Base-by-base conservation (phyloP, 1,284 basidiomycete genomes). In the Chalciporus sp. region DNA sequence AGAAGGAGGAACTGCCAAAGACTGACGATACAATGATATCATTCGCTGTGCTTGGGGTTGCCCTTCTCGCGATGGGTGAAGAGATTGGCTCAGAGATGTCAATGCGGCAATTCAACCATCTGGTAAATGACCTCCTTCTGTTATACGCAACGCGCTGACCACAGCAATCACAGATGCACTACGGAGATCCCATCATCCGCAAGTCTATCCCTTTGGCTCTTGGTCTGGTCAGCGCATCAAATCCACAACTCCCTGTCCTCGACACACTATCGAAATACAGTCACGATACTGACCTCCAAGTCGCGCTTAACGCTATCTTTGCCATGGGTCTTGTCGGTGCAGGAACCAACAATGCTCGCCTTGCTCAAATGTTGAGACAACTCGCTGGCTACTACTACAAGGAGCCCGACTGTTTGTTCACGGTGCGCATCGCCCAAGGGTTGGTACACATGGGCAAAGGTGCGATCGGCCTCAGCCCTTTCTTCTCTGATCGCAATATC, bases 201-300 rank as follows among this genome's bases (percentile, higher is more conserved):
- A 92, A 92, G 78, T 81, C 91, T 1, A 91, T 99, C n/a, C 97
- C 97, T 16, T 85, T 99, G 7, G 97, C 96, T 7, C 86, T 99
- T 45, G 96, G 94, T 57, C 85, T 99, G 50, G 85, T 98, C 68
- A 94, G 90, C 70, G 88, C 94, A 16, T 99, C 97, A 51, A 98
- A 99, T 74, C 97, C 97, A 16, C 91, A 94, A 73, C 82, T 98
- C n/a, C 81, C 91, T 28, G 91, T 99, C 59, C 86, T 99, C 61
- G 97, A 99, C 73, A 98, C 95, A 0, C 85, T 99, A 7, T 98
- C 95, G n/a, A 98, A 97, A 72, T 99, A 99, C 78, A 97, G 94
- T 61, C 97, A 99, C 79, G 97, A 99, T 78, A 95, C 91, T 67
- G 97, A 99, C 73, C 86, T 98, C 35, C 84, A 87, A 53, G 97